Conservation (phyloP, 2,329 filamentous ascomycete genomes). For the Lachnellula suecica region DNA sequence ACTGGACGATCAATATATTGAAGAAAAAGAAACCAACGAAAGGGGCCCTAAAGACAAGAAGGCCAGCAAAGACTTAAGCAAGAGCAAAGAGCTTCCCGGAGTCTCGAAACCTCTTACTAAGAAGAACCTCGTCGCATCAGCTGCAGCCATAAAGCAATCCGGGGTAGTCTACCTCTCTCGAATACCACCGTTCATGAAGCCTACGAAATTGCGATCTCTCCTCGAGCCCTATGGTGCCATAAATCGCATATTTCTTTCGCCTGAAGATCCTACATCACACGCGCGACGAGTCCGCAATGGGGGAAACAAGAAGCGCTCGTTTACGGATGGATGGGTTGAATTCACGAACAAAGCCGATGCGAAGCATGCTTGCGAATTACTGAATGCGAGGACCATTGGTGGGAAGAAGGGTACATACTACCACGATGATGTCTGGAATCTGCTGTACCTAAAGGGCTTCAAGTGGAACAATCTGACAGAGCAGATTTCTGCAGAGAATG, state of each 20-base stretch:
- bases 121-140: conserved; percentile 66
- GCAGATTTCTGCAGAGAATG: conserved; percentile 79
- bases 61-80: conserved; percentile 25
- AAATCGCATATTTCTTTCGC: conserved; percentile 76
- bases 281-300: conserved; percentile 67
- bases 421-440: conserved; percentile 83
- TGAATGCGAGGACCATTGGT: conserved; percentile 77
- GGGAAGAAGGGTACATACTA: conserved; percentile 84
- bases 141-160: conserved; percentile 67
- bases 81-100: conserved; percentile 42
- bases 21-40: conserved; percentile 26
- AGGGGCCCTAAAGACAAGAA: conserved; percentile 4
- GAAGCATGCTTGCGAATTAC: conserved; percentile 70
- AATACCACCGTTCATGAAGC: conserved; percentile 87
- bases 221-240: conserved; percentile 74
- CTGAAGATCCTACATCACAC: conserved; percentile 69
- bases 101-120: conserved; percentile 57
- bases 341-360: conserved; percentile 75
- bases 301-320: conserved; percentile 82
- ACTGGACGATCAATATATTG: conserved; percentile 28
- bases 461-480: conserved; percentile 77
- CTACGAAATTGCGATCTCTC: conserved; percentile 71
- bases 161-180: conserved; percentile 83
- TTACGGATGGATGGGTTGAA: conserved; percentile 84
- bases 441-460: conserved; percentile 79